Base-by-base conservation (phyloP, 2,329 filamentous ascomycete genomes). In the Cladosporium velox region DNA sequence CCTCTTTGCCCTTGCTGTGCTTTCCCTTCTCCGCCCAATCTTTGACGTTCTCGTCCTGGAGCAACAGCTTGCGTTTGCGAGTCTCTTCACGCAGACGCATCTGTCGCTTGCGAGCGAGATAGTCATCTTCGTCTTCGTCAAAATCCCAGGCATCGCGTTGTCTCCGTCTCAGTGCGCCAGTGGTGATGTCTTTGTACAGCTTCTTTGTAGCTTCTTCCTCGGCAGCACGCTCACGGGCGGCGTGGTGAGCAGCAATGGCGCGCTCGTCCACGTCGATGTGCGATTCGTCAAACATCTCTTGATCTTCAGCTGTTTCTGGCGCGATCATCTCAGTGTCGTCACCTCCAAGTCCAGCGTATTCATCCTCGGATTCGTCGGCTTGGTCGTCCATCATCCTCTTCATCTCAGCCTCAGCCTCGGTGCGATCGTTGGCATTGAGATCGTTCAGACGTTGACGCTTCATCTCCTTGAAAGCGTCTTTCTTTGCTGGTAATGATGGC, bases 331-430 rank as follows among this genome's bases (percentile, higher is more conserved):
- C 59, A 1, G 65, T 62, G 70, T 94, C 92, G 71, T 98, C 94
- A 69, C 95, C 95, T 71, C 95, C 95, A 11, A 99, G 84, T 4
- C 95, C 95, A 47, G 93, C 94, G 77, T 98, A 99, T 78, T 99
- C 95, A 76, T 99, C 95, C 76, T 99, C 96, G 0, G 95, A 99
- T 79, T 99, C 95, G 73, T 97, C 92, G 67, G 95, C 94, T 76
- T 96, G 93, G 71, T 97, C 95, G 70, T 98, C 87, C 44, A 99
- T 85, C 85, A 97, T 91, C 77, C 90, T 93, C 78, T 92, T 93
- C 78, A 90, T 91, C 79, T 97, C 86, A 72, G 93, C 96, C 61
- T 84, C 82, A 72, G 86, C 86, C 72, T 86, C 85, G 73, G 84
- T 79, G 6, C 70, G 70, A 55, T 77, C 75, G 18, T 71, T 71